A percentile compares a stretch with the other conserved stretches of the same genome.
phyloP scores from a whole-genome alignment of 129 eudicot genomes.

The Artemisia argyi region DNA sequence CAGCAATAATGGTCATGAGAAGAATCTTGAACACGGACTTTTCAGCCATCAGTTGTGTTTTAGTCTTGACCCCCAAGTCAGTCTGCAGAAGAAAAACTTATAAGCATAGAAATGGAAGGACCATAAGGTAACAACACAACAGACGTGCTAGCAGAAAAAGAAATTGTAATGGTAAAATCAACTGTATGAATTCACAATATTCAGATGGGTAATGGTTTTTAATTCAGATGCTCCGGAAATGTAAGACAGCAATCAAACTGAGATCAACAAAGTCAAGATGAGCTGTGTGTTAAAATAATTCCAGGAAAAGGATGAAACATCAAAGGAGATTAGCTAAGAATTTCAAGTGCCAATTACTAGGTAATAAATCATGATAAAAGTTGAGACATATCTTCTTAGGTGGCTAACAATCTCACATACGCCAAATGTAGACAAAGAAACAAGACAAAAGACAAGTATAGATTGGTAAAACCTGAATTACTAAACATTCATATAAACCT shows the following conservation, averaged over 20 bases:
- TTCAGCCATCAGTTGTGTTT: slow-evolving; percentile 97
- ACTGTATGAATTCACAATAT: background rate
- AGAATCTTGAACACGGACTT: slow-evolving; percentile 91
- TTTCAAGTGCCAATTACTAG: background rate
- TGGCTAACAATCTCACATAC: too few relatives aligned
- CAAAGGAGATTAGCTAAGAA: background rate
- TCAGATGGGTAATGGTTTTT: background rate
- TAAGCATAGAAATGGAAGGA: slow-evolving; percentile 8
- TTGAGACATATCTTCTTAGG: too few relatives aligned
- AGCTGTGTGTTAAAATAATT: background rate
- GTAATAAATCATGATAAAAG: too few relatives aligned
- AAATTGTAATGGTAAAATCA: background rate
- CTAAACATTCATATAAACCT: slow-evolving; percentile 2
- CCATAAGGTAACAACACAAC: too few relatives aligned
- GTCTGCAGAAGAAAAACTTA: slow-evolving; percentile 51
- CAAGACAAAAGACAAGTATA: too few relatives aligned
- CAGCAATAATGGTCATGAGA: slow-evolving; percentile 85
- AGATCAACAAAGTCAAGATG: background rate
- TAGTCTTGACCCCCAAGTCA: slow-evolving; percentile 96
- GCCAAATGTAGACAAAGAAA: too few relatives aligned
- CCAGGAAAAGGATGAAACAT: background rate
- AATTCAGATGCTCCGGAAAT: background rate
- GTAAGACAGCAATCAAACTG: background rate
- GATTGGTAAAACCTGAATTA: background rate
- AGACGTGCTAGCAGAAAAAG: slow-evolving; percentile 9